Evolutionary conservation across 805 yeast species (phyloP), one percentile per base, ranked within the genome.

Genomic region (Starmerella stellata): DNA sequence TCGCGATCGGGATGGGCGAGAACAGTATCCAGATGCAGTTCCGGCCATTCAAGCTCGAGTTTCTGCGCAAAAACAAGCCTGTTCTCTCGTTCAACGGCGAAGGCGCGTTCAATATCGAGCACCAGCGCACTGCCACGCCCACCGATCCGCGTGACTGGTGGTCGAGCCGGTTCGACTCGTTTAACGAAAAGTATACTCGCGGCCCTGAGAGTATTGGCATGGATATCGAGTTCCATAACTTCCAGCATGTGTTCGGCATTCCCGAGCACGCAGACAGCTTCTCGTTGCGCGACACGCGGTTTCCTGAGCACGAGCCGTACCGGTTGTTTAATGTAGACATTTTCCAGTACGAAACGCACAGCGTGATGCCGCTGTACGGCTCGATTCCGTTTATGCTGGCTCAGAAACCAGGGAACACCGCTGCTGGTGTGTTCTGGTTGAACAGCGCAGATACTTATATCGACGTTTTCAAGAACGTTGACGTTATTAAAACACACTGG

Each of bases 211-310:
- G 95, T 0, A 65, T 90, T 20, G 95, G 77, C 0, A 46, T 79
- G 21, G 99, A 90, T 55, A 67, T 82, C 42, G 59, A 71, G 0
- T 75, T 90, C 46, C 52, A 58, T 2, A 74, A 72, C 1, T 75
- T 65, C 47, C 54, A 62, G 4, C 66, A 76, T 50, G 78, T 81
- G 1, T 90, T 71, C 55, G 99, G 99, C n/a, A 78, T 90, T 33
- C 96, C 98, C 0, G 98, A 90, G 57, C 98, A 90, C 52, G 87
- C 96, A 0, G 93, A 81, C 48, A 62, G 77, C 1, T 59, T 90
- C 36, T 65, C 75, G 16, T 62, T 90, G 47, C 72, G 74, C 40
- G 87, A 79, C 46, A 85, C 96, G 0, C 52, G 51, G 18, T 55
- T 55, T 2, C 40, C 33, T 3, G 58, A 50, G 34, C 41, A 61